Base-by-base conservation (phyloP, 78 protist genomes). In the Guillardia theta region DNA sequence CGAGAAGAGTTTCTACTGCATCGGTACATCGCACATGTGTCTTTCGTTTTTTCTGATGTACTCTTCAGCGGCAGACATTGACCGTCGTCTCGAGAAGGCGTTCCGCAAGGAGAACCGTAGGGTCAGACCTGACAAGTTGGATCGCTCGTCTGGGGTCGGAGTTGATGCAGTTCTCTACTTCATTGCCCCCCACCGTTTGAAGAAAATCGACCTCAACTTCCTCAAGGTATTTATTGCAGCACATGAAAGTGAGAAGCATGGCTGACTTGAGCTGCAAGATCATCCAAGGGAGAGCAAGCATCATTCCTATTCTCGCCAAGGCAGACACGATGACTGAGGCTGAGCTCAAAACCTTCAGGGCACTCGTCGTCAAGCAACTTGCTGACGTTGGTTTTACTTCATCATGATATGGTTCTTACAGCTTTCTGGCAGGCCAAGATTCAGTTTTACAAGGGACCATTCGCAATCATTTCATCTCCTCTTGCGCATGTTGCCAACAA, bases 121-220 rank as follows among this genome's bases (percentile, higher is more conserved):
- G 12, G 80, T 21, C 62, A 12, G 83, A 1, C 83, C 83, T 0
- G 83, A 33, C 41, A 33, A 36, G 33, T 22, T 24, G 36, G 45
- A 33, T 43, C 33, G 83, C 4, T 24, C 36, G 22, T 15, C n/a
- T 33, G 48, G 44, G 30, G 37, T 78, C 45, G 90, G 90, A 15
- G 90, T 78, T 43, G 90, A 78, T 30, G 90, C 48, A 44, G 90
- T 78, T 6, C 90, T 78, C 33, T 78, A 78, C 33, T 78, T 78
- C 50, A 78, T 78, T 1, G 90, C 90, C 3, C 90, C 90, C 2
- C 90, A 78, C 39, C 18, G 90, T 9, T 21, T 78, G 33, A 78
- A 78, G 90, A 48, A 48, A 18, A 78, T 78, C 47, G 90, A 78
- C 8, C 18, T 78, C 48, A 36, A 78, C 53, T 78, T 78, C 24